phyloP scores from a whole-genome alignment of 2,329 filamentous ascomycete species.

The Penicillium glabrum region DNA sequence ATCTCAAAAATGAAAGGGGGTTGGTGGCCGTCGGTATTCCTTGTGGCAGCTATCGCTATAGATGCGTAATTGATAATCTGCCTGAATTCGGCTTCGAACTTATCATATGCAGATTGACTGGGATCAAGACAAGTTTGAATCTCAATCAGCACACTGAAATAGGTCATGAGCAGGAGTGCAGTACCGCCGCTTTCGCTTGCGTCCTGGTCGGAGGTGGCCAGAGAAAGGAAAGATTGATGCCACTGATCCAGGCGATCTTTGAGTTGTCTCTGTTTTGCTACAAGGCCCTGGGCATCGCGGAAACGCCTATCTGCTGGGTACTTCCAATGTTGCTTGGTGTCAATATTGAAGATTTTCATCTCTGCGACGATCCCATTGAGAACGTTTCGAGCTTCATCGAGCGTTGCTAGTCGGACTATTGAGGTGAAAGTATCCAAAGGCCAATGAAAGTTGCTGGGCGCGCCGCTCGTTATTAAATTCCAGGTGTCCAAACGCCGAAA shows the following conservation, averaged over 20 bases:
- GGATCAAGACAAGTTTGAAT: conserved; percentile 10
- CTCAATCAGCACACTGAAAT: conserved; percentile 16
- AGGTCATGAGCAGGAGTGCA: conserved; percentile 17
- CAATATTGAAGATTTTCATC: conserved; percentile 13
- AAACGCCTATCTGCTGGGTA: background rate
- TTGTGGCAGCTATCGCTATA: conserved; percentile 8
- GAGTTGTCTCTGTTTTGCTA: conserved; percentile 1
- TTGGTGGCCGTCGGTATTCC: conserved; percentile 12
- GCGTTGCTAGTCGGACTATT: background rate
- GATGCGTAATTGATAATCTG: conserved; percentile 13
- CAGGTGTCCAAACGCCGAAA: conserved; percentile 16
- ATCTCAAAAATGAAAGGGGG: conserved; percentile 19
- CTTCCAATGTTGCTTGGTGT: conserved; percentile 10
- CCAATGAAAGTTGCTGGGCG: background rate
- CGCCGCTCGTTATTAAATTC: conserved; percentile 6
- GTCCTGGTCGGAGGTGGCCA: background rate
- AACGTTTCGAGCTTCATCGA: conserved; percentile 14
- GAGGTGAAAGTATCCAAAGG: background rate
- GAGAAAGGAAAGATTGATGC: conserved; percentile 3
- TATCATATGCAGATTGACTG: conserved; percentile 14
- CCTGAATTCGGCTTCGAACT: conserved; percentile 12
- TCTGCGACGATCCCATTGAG: conserved; percentile 15
- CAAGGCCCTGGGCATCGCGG: background rate
- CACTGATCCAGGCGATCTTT: conserved; percentile 4
- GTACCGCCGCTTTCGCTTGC: background rate